Evolutionary conservation across 2,329 filamentous ascomycete species (phyloP).

Genomic region (Monilinia polystroma): DNA sequence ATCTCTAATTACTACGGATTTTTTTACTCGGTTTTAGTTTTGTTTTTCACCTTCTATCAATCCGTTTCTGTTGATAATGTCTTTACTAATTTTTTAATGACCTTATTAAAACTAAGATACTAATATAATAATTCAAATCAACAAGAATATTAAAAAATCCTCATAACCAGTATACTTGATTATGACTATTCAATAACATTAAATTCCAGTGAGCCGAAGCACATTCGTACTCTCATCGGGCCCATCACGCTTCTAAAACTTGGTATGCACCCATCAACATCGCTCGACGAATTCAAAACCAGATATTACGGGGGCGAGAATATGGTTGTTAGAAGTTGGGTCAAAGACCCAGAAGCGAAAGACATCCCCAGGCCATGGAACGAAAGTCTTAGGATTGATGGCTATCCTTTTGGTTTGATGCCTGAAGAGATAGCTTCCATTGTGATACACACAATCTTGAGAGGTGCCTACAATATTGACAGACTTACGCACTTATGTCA

Average conservation of each 20-base stretch:
- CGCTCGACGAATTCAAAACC: not conserved
- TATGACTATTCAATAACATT: too few species aligned
- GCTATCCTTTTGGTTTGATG: not conserved
- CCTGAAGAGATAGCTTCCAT: not conserved
- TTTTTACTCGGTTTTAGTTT: too few species aligned
- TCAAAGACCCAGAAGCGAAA: not conserved
- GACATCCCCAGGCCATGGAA: not conserved
- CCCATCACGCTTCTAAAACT: not conserved
- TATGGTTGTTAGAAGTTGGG: not conserved
- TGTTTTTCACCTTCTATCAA: too few species aligned
- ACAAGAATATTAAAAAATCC: too few species aligned
- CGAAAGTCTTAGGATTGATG: not conserved
- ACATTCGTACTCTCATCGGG: not conserved
- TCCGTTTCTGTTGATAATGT: too few species aligned
- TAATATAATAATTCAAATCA: too few species aligned
- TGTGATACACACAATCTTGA: not conserved
- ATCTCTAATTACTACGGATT: too few species aligned
- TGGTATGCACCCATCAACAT: not conserved
- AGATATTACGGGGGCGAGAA: not conserved
- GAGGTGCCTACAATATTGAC: not conserved
- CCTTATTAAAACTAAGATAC: too few species aligned
- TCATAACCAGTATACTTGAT: too few species aligned
- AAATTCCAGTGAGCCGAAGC: not conserved
- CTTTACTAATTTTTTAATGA: too few species aligned
- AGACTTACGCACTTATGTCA: not conserved